Conservation (phyloP, 2,329 filamentous ascomycete species). For the Colletotrichum incanum region DNA sequence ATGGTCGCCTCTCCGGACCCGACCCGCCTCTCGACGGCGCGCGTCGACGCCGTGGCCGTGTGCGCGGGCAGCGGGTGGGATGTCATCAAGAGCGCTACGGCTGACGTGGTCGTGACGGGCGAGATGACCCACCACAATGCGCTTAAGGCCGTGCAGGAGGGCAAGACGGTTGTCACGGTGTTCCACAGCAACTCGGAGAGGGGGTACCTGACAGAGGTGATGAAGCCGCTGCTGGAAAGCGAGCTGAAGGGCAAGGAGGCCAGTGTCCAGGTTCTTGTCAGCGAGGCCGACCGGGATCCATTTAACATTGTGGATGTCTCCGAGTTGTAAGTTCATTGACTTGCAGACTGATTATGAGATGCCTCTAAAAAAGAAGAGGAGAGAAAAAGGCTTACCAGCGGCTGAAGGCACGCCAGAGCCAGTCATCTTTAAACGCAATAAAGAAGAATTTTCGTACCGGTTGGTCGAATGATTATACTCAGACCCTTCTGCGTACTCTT, state of each 20-base stretch:
- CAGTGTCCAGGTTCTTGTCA: constrained; percentile 78
- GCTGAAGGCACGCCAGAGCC: not conserved
- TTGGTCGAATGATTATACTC: not conserved
- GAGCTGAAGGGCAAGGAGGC: constrained; percentile 66
- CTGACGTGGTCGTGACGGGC: constrained; percentile 90
- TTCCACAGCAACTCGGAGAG: constrained; percentile 97
- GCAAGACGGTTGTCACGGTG: constrained; percentile 85
- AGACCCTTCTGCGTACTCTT: not conserved
- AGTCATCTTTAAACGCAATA: not conserved
- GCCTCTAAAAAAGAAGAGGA: not conserved
- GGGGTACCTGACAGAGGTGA: constrained; percentile 80
- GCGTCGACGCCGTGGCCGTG: constrained; percentile 81
- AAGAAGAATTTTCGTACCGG: too few relatives aligned
- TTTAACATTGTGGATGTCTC: constrained; percentile 80
- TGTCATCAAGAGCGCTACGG: constrained; percentile 78
- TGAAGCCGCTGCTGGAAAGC: constrained; percentile 76
- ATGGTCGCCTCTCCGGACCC: constrained; percentile 58
- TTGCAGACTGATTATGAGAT: not conserved
- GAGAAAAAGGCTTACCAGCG: not conserved
- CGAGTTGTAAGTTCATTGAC: constrained; percentile 49
- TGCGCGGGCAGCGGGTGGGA: constrained; percentile 91
- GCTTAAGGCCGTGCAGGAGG: constrained; percentile 86
- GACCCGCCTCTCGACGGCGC: constrained; percentile 44
- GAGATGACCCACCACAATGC: constrained; percentile 96
- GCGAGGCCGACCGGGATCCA: constrained; percentile 87